Conservation (phyloP, 179 eudicot genomes). For the Spinacia oleracea region DNA sequence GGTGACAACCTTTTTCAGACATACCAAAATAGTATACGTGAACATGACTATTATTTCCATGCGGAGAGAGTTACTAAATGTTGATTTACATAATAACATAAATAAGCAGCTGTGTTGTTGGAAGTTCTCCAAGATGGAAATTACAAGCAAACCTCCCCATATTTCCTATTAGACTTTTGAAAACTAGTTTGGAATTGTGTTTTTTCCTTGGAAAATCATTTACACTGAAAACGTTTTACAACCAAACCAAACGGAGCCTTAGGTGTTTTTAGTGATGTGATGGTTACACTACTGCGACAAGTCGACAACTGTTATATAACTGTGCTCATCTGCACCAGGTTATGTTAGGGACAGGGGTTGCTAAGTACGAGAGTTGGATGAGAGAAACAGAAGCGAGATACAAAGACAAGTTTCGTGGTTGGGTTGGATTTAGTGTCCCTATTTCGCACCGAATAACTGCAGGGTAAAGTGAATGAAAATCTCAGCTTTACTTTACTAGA, state of each 20-base stretch:
- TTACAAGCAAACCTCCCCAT: neutral
- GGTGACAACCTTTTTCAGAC: no score
- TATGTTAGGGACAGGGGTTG: conserved; percentile 93
- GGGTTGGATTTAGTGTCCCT: conserved; percentile 99
- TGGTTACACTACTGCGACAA: no score
- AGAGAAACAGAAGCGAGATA: conserved; percentile 59
- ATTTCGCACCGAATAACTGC: conserved; percentile 94
- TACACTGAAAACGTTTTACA: no score
- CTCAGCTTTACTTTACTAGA: neutral
- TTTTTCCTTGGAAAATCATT: no score
- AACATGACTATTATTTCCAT: neutral
- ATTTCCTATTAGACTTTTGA: neutral
- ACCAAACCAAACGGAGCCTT: no score
- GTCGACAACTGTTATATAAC: neutral
- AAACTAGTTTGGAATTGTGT: no score
- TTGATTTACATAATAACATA: neutral
- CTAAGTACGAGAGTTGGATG: conserved; percentile 91
- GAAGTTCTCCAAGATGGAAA: neutral
- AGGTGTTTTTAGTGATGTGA: neutral
- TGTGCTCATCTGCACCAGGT: conserved; percentile 47
- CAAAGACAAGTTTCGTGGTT: conserved; percentile 77
- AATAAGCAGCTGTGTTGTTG: neutral
- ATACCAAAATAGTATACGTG: no score
- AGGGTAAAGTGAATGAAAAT: conserved; percentile 53
- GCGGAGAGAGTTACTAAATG: neutral